Conservation (phyloP, 345 rosid genomes). For the Citrus maxima region DNA sequence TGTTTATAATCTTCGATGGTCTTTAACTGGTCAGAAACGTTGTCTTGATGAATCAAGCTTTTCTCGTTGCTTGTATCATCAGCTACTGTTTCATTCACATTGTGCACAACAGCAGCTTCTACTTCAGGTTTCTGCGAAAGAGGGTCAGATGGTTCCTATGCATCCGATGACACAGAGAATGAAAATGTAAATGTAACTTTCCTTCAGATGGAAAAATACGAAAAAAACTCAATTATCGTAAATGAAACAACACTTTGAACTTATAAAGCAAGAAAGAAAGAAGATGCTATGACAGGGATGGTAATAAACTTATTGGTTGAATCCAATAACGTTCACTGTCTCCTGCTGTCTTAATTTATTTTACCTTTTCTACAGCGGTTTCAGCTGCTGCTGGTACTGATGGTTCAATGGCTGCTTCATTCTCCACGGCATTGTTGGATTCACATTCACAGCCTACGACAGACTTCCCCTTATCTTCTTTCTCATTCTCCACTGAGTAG, state of each 20-base stretch:
- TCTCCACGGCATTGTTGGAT: slow-evolving; percentile 11
- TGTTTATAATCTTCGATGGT: background rate
- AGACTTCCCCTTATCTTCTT: background rate
- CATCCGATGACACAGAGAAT: slow-evolving; percentile 16
- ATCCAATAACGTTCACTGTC: background rate
- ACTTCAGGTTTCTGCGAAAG: slow-evolving; percentile 13
- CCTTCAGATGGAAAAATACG: background rate
- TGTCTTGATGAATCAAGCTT: background rate
- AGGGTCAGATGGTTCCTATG: slow-evolving; percentile 16
- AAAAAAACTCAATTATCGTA: background rate
- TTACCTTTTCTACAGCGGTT: slow-evolving; percentile 26
- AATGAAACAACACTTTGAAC: background rate
- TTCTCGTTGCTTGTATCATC: background rate
- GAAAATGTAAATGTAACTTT: background rate
- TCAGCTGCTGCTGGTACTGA: slow-evolving; percentile 9
- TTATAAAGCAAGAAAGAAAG: background rate
- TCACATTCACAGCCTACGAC: background rate
- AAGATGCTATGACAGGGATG: background rate
- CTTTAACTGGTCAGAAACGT: background rate
- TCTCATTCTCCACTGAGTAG: slow-evolving; percentile 5
- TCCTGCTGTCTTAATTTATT: background rate
- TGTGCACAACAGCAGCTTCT: background rate
- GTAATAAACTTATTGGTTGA: background rate
- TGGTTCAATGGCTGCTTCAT: slow-evolving; percentile 11
- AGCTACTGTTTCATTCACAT: slow-evolving; percentile 1